These are phyloP conservation scores for Erodium trifolium DNA, from an alignment of 441 rosid species.

Conservation along the genomic window DNA sequence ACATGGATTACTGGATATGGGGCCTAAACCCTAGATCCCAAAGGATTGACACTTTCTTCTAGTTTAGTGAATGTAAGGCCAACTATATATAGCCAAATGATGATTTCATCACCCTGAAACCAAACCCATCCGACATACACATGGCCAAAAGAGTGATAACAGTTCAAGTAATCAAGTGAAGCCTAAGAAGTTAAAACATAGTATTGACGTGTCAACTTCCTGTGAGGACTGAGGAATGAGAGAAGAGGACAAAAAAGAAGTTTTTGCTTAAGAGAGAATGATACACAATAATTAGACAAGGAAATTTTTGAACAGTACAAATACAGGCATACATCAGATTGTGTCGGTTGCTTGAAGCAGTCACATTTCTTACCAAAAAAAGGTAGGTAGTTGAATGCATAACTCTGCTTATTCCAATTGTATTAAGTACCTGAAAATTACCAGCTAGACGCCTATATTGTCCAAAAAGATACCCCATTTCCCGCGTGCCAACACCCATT, in stretches of 20 bases:
- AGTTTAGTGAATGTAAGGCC: background rate
- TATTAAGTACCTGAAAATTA: conserved; percentile 73
- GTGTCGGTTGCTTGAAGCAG: background rate
- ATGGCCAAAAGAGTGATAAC: background rate
- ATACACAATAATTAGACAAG: background rate
- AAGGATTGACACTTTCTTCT: too few relatives aligned
- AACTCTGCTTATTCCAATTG: background rate
- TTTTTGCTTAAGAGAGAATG: background rate
- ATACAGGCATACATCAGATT: background rate
- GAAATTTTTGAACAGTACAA: background rate
- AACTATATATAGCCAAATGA: background rate
- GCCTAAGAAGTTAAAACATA: background rate
- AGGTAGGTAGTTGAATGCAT: background rate
- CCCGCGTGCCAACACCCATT: conserved; percentile 93
- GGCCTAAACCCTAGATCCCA: too few relatives aligned
- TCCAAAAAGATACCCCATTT: conserved; percentile 98
- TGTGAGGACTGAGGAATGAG: background rate
- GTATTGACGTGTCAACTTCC: background rate
- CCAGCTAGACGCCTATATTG: conserved; percentile 95
- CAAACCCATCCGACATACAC: background rate
- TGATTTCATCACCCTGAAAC: background rate
- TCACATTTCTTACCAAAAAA: too few relatives aligned
- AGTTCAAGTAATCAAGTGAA: background rate
- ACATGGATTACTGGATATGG: too few relatives aligned
- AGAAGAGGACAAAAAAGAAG: background rate